A percentile compares a stretch with the other conserved stretches of the same genome.
These are phyloP conservation scores for Stephanodiscus minutulus DNA, from an alignment of 108 stramenopile genomes.

Conservation along the genomic window DNA sequence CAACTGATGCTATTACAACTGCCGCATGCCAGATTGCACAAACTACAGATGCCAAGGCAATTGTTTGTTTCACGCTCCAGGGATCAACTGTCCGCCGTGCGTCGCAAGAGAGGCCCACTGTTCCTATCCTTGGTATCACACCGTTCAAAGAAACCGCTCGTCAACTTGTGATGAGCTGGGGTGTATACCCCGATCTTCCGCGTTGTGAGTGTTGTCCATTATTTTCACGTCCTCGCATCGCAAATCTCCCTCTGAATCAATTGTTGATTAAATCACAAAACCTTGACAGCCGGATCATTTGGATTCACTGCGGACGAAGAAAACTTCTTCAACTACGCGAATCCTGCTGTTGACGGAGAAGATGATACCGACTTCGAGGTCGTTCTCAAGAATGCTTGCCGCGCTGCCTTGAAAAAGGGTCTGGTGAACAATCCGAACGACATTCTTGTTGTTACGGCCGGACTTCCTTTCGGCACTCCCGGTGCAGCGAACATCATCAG, in stretches of 20 bases:
- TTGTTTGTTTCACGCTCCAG: slow-evolving; percentile 78
- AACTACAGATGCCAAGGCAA: slow-evolving; percentile 67
- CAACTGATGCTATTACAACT: slow-evolving; percentile 78
- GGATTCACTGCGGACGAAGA: slow-evolving; percentile 75
- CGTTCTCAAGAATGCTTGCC: slow-evolving; percentile 59
- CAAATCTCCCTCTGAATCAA: no score
- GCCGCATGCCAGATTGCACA: slow-evolving; percentile 69
- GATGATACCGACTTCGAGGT: slow-evolving; percentile 52
- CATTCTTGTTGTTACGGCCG: slow-evolving; percentile 82
- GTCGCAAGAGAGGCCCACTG: slow-evolving; percentile 71
- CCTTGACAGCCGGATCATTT: slow-evolving; percentile 57
- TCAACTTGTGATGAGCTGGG: slow-evolving; percentile 77
- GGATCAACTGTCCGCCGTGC: slow-evolving; percentile 78
- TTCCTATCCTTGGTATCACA: slow-evolving; percentile 82
- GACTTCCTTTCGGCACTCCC: slow-evolving; percentile 80
- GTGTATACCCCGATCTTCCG: slow-evolving; percentile 72
- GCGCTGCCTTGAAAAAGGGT: slow-evolving; percentile 66
- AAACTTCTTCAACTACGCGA: slow-evolving; percentile 56
- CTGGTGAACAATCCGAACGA: slow-evolving; percentile 68
- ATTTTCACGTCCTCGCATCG: background rate
- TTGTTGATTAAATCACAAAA: background rate
- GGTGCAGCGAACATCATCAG: slow-evolving; percentile 92
- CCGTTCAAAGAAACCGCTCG: slow-evolving; percentile 76
- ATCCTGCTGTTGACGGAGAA: slow-evolving; percentile 38
- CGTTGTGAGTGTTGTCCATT: slow-evolving; percentile 15